Percentiles rank a stretch among this genome's conserved stretches.
Conservation (phyloP, 352 stramenopile genomes). For the Pythium oligandrum region DNA sequence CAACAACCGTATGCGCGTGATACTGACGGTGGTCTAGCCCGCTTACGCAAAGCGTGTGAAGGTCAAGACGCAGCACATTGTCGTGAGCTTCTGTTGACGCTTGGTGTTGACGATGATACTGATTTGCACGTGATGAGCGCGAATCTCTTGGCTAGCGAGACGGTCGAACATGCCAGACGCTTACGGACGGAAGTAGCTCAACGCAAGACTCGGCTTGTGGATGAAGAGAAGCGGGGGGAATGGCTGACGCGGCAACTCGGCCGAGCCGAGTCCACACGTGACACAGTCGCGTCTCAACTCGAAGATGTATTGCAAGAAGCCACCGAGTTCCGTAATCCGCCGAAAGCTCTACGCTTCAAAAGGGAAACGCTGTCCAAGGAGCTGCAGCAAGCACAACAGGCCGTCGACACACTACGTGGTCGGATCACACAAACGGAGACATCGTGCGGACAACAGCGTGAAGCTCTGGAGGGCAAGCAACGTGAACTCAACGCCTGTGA, state of each 20-base stretch:
- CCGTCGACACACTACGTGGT: conserved; percentile 6
- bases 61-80: conserved; percentile 17
- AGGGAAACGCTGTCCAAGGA: conserved; percentile 24
- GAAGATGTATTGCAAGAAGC: conserved; percentile 40
- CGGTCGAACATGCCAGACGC: conserved; percentile 24
- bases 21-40: neutral
- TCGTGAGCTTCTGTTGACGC: conserved; percentile 22
- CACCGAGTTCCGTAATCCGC: conserved; percentile 58
- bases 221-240: too few relatives aligned
- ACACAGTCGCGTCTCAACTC: conserved; percentile 10
- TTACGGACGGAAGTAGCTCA: conserved; percentile 11
- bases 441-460: too few relatives aligned
- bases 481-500: conserved; percentile 22
- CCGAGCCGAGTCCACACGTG: neutral
- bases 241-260: too few relatives aligned
- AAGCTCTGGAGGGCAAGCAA: conserved; percentile 4
- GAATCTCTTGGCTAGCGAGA: conserved; percentile 44
- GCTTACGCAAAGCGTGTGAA: conserved; percentile 21
- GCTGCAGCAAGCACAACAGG: conserved; percentile 24
- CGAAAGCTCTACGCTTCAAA: conserved; percentile 37
- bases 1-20: conserved; percentile 13
- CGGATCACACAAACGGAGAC: conserved; percentile 6
- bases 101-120: conserved; percentile 36
- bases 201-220: too few relatives aligned
- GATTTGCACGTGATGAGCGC: conserved; percentile 47